Evolutionary conservation across 2,329 filamentous ascomycete species (phyloP), one percentile per base, ranked within the genome.

Genomic region (Biscogniauxia marginata): DNA sequence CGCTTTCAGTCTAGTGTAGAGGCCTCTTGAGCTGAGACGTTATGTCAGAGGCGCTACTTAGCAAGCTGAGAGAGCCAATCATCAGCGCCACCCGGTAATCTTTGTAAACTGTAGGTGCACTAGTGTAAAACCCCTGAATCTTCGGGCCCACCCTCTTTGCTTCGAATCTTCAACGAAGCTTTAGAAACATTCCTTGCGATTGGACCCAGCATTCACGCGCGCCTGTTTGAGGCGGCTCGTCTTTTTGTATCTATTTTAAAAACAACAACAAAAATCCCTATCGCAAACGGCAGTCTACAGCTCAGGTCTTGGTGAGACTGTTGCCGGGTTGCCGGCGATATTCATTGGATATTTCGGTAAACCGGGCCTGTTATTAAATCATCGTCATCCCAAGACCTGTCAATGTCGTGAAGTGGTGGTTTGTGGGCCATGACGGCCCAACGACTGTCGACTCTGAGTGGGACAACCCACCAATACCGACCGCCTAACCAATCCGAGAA

Each of bases 121-220:
- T n/a, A n/a, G n/a, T n/a, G 46, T 50, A 54, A 52, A 54, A 55
- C 56, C 61, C 62, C 62, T 60, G 56, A 59, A 22, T 43, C 5
- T 47, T 39, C n/a, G 16, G 16, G 11, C 47, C 57, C 59, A 60
- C 52, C 46, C 49, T 45, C 11, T 43, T 54, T 61, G 57, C 57
- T 54, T 58, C 59, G 57, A 52, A 52, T 57, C 50, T 52, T 53
- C 46, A 54, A 21, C 30, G 53, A 57, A 46, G 24, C 22, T 48
- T 20, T 9, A 19, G 39, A 50, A 44, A 51, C n/a, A 13, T 18
- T 45, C 25, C 9, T 23, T 59, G 5, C 62, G 53, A 63, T 63
- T 64, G 60, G 62, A 7, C 24, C 34, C 47, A n/a, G 55, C 30
- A 2, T 57, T 63, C 58, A 63, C 62, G 60, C 62, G 62, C 62